Percentiles rank a stretch among this genome's conserved stretches.
These are phyloP conservation scores for Stylosanthes scabra DNA, from an alignment of 331 rosid genomes.

Conservation along the genomic window DNA sequence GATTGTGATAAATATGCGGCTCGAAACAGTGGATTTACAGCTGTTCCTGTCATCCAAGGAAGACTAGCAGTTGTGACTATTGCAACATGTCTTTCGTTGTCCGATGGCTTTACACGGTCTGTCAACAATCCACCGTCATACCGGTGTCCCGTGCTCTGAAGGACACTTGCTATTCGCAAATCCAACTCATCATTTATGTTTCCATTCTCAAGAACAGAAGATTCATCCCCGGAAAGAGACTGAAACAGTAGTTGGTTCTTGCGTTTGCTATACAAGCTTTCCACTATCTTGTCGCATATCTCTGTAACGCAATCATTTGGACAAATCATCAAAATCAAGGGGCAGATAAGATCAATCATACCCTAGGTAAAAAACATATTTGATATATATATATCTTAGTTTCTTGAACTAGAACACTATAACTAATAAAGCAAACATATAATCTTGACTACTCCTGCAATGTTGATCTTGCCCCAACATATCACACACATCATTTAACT, in stretches of 20 bases:
- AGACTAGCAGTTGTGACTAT: constrained; percentile 98
- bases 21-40: constrained; percentile 96
- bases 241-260: constrained; percentile 65
- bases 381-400: background rate
- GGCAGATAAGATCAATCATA: constrained; percentile 22
- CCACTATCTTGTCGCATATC: constrained; percentile 88
- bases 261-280: constrained; percentile 85
- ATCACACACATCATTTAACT: background rate
- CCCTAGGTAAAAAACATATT: background rate
- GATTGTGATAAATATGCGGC: constrained; percentile 94
- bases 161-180: constrained; percentile 90
- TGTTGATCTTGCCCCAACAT: background rate
- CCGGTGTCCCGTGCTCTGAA: constrained; percentile 92
- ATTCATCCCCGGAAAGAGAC: constrained; percentile 66
- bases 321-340: constrained; percentile 32
- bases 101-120: constrained; percentile 66
- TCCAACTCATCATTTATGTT: constrained; percentile 82
- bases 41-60: constrained; percentile 99
- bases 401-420: constrained; percentile 10
- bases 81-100: constrained; percentile 83
- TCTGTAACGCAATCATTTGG: constrained; percentile 69
- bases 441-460: background rate
- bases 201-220: constrained; percentile 68
- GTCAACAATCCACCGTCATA: constrained; percentile 95
- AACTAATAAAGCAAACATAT: constrained; percentile 17